These are phyloP conservation scores for Leccinellum rugosiceps DNA, from an alignment of 768 basidiomycete genomes.

Conservation along the genomic window DNA sequence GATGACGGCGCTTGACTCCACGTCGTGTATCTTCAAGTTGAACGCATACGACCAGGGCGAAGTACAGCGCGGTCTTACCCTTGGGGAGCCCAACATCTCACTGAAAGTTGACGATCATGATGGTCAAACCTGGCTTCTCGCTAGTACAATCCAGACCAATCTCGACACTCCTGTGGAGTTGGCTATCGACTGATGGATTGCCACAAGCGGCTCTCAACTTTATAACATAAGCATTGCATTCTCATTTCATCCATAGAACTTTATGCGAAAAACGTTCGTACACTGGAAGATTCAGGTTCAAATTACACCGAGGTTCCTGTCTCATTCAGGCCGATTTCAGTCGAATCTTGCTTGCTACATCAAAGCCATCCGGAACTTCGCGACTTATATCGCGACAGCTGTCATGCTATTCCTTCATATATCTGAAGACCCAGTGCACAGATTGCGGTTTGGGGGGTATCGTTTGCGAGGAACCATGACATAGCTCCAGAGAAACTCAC, in stretches of 20 bases:
- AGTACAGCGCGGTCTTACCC: too few species aligned
- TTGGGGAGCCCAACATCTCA: too few species aligned
- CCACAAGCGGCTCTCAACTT: constrained; percentile 78
- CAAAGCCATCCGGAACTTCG: constrained; percentile 85
- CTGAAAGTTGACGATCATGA: constrained; percentile 5
- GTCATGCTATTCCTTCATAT: constrained; percentile 93
- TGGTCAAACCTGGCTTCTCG: constrained; percentile 8
- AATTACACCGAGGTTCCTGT: too few species aligned
- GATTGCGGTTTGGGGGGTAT: constrained; percentile 91
- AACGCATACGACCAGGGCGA: constrained; percentile 79
- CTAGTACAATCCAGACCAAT: constrained; percentile 62
- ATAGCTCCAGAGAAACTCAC: constrained; percentile 63
- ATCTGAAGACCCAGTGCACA: constrained; percentile 86
- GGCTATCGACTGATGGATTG: constrained; percentile 82
- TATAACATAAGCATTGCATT: constrained; percentile 34
- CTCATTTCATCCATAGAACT: too few species aligned
- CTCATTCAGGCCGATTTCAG: constrained; percentile 94
- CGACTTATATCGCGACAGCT: constrained; percentile 77
- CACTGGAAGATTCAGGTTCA: too few species aligned
- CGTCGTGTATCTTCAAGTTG: constrained; percentile 84
- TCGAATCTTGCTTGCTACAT: constrained; percentile 82
- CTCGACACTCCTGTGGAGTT: constrained; percentile 63
- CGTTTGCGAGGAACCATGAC: constrained; percentile 71
- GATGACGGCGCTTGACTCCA: too few species aligned
- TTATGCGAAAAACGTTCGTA: too few species aligned